phyloP scores from a whole-genome alignment of 106 monocot genomes.

The Acorus calamus region DNA sequence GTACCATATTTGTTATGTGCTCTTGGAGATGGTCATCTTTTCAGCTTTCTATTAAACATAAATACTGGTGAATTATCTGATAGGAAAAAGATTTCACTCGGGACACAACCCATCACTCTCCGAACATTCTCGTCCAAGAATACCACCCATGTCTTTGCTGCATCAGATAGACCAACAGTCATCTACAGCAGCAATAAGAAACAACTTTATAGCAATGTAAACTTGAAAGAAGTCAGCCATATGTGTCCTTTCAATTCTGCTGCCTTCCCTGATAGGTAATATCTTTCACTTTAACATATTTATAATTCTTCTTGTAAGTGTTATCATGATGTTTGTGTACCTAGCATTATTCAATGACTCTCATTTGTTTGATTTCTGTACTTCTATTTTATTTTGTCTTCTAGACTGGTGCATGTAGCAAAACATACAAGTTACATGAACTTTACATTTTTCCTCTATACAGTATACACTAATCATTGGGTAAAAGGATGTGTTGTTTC shows the following conservation, averaged over 20 bases:
- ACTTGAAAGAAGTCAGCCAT: slow-evolving; percentile 95
- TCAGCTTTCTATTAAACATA: slow-evolving; percentile 72
- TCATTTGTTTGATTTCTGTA: too few species aligned
- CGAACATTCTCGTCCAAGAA: slow-evolving; percentile 91
- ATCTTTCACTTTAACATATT: too few species aligned
- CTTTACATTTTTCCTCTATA: too few species aligned
- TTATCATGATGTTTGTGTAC: too few species aligned
- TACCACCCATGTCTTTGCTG: slow-evolving; percentile 87
- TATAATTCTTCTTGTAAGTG: too few species aligned
- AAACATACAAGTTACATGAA: too few species aligned
- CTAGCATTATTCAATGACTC: too few species aligned
- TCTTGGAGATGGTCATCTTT: slow-evolving; percentile 94
- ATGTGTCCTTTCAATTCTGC: slow-evolving; percentile 99
- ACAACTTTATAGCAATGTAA: slow-evolving; percentile 96
- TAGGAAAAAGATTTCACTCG: slow-evolving; percentile 93
- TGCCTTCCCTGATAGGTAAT: slow-evolving; percentile 94
- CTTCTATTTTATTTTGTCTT: too few species aligned
- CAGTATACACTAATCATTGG: too few species aligned
- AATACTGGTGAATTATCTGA: slow-evolving; percentile 55
- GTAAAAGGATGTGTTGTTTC: too few species aligned
- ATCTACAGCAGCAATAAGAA: slow-evolving; percentile 99
- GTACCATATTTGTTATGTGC: slow-evolving; percentile 88
- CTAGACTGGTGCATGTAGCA: too few species aligned
- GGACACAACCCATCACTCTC: slow-evolving; percentile 95
- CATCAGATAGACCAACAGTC: slow-evolving; percentile 96